Percentiles rank a stretch among this genome's conserved stretches.
These are phyloP conservation scores for Coemansia interrupta DNA, from an alignment of 192 early-diverging fungal species.

Conservation along the genomic window DNA sequence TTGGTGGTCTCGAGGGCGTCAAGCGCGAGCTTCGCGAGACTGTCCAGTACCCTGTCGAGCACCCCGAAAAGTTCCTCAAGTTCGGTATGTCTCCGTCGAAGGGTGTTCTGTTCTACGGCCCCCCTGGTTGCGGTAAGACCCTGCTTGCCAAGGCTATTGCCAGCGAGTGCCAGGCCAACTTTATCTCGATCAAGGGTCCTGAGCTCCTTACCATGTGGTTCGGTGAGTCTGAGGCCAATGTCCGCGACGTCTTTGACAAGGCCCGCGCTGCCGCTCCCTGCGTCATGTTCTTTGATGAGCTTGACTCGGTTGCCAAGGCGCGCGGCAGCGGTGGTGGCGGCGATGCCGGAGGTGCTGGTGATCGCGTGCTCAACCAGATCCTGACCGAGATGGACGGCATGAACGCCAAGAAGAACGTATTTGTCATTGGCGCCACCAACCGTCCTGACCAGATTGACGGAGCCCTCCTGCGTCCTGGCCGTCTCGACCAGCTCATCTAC, in stretches of 20 bases:
- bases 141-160: constrained; percentile 98
- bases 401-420: constrained; percentile 99
- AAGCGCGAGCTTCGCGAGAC: constrained; percentile 98
- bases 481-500: constrained; percentile 98
- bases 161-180: constrained; percentile 99
- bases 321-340: constrained; percentile 70
- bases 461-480: constrained; percentile 94
- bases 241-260: constrained; percentile 99
- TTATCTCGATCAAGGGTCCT: constrained; percentile 98
- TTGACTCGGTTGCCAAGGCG: constrained; percentile 96
- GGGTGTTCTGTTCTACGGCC: constrained; percentile 98
- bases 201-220: constrained; percentile 99
- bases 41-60: constrained; percentile 98
- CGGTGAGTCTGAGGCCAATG: constrained; percentile 98
- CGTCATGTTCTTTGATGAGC: constrained; percentile 99
- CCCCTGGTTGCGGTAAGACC: constrained; percentile 98
- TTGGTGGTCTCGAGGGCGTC: constrained; percentile 97
- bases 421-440: constrained; percentile 99
- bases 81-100: constrained; percentile 92
- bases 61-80: constrained; percentile 99
- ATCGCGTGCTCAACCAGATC: constrained; percentile 98
- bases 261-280: constrained; percentile 96
- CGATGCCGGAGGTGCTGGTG: constrained; percentile 89
- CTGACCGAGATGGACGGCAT: constrained; percentile 99
- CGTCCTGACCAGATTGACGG: constrained; percentile 98